These are phyloP conservation scores for Quercus tomentella DNA, from an alignment of 331 rosid genomes.

Conservation along the genomic window DNA sequence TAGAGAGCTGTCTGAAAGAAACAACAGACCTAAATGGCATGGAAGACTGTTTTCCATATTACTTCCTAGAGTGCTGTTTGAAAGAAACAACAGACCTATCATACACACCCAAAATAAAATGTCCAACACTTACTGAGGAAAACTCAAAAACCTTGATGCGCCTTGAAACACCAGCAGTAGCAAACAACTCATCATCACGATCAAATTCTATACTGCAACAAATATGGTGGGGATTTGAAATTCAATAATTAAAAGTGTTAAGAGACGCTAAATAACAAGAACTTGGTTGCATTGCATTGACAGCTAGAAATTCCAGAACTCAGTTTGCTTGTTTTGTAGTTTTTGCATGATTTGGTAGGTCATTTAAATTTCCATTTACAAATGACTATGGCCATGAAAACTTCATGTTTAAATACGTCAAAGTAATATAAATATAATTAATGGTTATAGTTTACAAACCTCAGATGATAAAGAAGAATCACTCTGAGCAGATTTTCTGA, in stretches of 20 bases:
- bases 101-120: not conserved
- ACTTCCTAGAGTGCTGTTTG: not conserved
- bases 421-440: not conserved
- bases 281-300: not conserved
- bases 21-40: not conserved
- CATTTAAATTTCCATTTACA: not conserved
- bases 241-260: constrained; percentile 6
- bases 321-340: not conserved
- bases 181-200: constrained; percentile 88
- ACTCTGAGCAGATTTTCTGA: not conserved
- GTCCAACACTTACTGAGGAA: constrained; percentile 52
- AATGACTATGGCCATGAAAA: not conserved
- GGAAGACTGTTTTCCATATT: not conserved
- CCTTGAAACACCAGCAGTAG: constrained; percentile 98
- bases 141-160: constrained; percentile 94
- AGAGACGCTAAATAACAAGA: not conserved
- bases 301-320: not conserved
- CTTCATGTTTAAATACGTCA: not conserved
- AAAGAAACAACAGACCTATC: not conserved
- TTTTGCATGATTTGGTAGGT: not conserved
- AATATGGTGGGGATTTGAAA: constrained; percentile 17
- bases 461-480: not conserved
- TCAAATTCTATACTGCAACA: constrained; percentile 94
- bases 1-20: not conserved
- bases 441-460: not conserved